phyloP scores from a whole-genome alignment of 1,284 basidiomycete genomes.

The Sanghuangporus sanghuang region DNA sequence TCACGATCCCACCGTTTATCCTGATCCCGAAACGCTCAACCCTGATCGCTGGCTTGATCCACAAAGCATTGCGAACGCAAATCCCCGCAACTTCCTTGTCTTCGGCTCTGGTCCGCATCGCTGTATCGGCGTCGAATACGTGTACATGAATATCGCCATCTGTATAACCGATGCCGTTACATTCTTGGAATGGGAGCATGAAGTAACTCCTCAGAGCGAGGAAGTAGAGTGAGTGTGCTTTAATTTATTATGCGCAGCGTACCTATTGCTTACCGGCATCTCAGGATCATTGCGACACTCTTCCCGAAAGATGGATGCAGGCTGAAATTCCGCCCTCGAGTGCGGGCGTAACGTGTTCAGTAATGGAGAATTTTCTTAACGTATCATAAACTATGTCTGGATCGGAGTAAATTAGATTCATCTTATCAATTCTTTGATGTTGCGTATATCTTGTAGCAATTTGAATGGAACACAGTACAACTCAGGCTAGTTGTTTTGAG shows the following conservation, averaged over 20 bases:
- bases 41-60: constrained; percentile 95
- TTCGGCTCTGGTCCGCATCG: constrained; percentile 93
- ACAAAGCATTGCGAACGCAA: constrained; percentile 73
- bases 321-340: constrained; percentile 69
- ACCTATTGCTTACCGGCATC: not conserved
- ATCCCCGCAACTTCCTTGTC: constrained; percentile 94
- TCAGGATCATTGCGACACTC: constrained; percentile 84
- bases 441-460: not conserved
- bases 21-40: constrained; percentile 76
- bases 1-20: constrained; percentile 87
- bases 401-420: not conserved
- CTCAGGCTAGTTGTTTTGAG: not conserved
- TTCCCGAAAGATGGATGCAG: constrained; percentile 93
- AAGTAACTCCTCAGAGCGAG: constrained; percentile 72
- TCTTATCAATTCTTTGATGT: not conserved
- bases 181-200: constrained; percentile 87
- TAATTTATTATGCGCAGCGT: constrained; percentile 8
- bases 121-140: constrained; percentile 94
- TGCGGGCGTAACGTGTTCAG: constrained; percentile 12
- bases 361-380: not conserved
- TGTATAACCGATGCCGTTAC: constrained; percentile 82
- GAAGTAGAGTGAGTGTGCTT: constrained; percentile 69
- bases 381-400: not conserved
- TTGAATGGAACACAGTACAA: not conserved
- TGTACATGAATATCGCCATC: constrained; percentile 86